Conservation (phyloP, 768 basidiomycete genomes). For the Tricholoma matsutake region DNA sequence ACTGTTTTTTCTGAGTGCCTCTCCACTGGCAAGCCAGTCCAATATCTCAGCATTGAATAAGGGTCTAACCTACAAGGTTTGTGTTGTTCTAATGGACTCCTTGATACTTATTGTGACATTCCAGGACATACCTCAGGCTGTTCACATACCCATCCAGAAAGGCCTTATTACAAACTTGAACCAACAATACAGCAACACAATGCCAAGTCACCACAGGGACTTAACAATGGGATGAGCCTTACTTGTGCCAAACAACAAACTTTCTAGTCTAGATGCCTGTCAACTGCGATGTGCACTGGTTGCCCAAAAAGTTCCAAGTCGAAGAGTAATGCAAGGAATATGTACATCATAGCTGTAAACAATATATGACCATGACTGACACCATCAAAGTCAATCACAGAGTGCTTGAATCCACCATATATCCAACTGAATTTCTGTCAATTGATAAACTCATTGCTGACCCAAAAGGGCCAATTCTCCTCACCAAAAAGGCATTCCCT, state of each 20-base stretch:
- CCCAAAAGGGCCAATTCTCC: not conserved
- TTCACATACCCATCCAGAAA: not conserved
- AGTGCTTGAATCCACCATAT: not conserved
- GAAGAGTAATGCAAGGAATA: not conserved
- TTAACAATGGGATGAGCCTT: not conserved
- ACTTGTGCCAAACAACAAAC: not conserved
- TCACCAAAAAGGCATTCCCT: not conserved
- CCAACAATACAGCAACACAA: not conserved
- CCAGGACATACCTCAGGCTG: not conserved
- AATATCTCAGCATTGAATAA: not conserved
- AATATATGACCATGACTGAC: not conserved
- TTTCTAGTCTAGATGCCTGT: not conserved
- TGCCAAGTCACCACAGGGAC: not conserved
- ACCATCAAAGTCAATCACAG: not conserved
- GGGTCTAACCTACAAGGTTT: not conserved
- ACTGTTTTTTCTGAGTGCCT: not conserved
- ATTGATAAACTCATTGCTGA: not conserved
- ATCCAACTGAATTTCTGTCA: not conserved
- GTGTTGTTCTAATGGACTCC: not conserved
- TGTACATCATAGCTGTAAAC: not conserved
- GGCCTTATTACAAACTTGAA: not conserved
- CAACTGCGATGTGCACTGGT: not conserved
- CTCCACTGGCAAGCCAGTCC: not conserved
- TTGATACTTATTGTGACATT: not conserved
- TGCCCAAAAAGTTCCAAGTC: not conserved